These are phyloP conservation scores for Angomonas deanei DNA, from an alignment of 208 protist genomes.

Conservation along the genomic window DNA sequence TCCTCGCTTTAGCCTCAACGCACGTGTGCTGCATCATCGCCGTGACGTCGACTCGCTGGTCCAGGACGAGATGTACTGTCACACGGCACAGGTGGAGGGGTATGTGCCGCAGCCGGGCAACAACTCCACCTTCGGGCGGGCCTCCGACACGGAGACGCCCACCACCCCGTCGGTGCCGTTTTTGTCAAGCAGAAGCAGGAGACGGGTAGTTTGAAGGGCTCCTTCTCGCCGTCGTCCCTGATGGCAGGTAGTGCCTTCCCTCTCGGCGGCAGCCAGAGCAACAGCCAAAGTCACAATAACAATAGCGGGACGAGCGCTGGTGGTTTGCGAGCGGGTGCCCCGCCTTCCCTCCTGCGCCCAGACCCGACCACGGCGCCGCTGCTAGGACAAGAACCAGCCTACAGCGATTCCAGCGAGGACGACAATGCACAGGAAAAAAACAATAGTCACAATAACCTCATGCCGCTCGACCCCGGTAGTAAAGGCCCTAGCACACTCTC, in stretches of 20 bases:
- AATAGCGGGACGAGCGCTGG: no score
- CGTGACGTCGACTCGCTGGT: conserved; percentile 16
- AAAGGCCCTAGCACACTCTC: neutral
- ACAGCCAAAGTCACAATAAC: no score
- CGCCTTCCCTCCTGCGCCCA: no score
- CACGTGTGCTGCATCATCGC: neutral
- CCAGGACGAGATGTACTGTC: conserved; percentile 38
- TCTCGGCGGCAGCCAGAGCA: neutral
- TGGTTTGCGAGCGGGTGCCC: no score
- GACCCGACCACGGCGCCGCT: no score
- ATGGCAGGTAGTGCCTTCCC: neutral
- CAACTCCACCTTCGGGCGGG: neutral
- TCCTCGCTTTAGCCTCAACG: neutral
- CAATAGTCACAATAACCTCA: no score
- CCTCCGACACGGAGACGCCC: neutral
- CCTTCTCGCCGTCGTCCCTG: no score
- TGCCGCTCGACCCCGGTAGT: neutral
- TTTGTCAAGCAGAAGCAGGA: neutral
- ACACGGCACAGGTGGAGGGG: conserved; percentile 27
- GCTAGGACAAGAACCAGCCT: no score
- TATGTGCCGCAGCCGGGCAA: neutral
- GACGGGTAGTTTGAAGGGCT: neutral
- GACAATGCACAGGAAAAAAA: neutral
- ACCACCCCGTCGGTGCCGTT: neutral
- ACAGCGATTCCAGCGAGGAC: no score